phyloP scores from a whole-genome alignment of 495 filamentous ascomycete species.

The Parmelia sp. region DNA sequence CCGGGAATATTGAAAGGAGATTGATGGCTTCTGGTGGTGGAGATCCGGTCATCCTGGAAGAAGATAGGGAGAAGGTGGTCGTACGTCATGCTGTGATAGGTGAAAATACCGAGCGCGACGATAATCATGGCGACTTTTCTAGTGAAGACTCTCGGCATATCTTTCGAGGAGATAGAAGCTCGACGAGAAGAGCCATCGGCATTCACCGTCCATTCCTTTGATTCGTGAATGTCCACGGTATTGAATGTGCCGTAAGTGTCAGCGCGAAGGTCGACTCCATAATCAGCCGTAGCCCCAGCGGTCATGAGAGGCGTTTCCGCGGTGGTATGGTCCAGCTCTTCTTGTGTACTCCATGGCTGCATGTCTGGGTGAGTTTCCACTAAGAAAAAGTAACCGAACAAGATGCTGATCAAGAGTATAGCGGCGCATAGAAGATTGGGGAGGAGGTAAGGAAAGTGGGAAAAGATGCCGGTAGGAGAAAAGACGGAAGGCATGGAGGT shows the following conservation, averaged over 20 bases:
- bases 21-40: constrained; percentile 25
- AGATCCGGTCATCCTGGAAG: constrained; percentile 58
- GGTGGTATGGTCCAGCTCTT: constrained; percentile 49
- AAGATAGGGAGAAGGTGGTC: constrained; percentile 82
- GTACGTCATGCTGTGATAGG: constrained; percentile 83
- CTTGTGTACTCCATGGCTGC: constrained; percentile 51
- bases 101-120: constrained; percentile 70
- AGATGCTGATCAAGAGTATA: constrained; percentile 65
- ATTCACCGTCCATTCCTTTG: constrained; percentile 44
- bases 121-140: constrained; percentile 63
- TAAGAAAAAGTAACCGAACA: constrained; percentile 64
- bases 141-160: constrained; percentile 49
- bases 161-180: constrained; percentile 29
- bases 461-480: constrained; percentile 57
- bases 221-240: constrained; percentile 44
- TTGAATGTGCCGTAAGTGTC: constrained; percentile 79
- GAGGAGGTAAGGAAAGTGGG: constrained; percentile 72
- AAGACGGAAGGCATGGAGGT: constrained; percentile 61
- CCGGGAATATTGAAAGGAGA: constrained; percentile 58
- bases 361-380: constrained; percentile 78
- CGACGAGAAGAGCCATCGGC: constrained; percentile 41
- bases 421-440: constrained; percentile 72
- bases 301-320: constrained; percentile 67
- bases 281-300: constrained; percentile 61
- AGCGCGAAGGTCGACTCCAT: constrained; percentile 60